phyloP scores from a whole-genome alignment of 192 early-diverging fungal species.

The Phlyctochytrium planicorne region DNA sequence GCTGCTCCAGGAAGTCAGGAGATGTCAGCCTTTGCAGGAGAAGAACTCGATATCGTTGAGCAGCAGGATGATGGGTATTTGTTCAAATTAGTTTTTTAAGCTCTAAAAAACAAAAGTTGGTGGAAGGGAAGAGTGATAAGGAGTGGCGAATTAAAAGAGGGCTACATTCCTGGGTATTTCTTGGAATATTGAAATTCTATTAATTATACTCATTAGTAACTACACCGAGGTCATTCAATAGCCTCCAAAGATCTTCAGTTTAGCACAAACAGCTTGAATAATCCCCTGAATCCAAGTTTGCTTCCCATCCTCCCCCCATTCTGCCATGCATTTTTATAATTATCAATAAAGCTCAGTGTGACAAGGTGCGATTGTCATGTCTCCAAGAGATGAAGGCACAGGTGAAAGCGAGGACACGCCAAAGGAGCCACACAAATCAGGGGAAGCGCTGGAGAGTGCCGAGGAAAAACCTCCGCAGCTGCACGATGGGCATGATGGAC shows the following conservation, averaged over 20 bases:
- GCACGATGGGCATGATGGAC: neutral
- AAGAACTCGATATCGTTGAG: slow-evolving; percentile 40
- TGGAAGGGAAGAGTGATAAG: slow-evolving; percentile 32
- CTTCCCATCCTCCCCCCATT: no score
- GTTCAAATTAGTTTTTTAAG: no score
- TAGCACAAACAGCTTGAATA: no score
- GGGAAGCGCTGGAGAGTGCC: no score
- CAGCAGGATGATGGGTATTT: slow-evolving; percentile 47
- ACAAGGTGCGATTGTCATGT: no score
- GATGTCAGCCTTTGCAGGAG: slow-evolving; percentile 29
- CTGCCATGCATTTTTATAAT: no score
- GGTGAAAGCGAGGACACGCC: no score
- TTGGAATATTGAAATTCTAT: neutral
- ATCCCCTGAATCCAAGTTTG: no score
- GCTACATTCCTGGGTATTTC: slow-evolving; percentile 38
- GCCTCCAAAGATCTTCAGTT: no score
- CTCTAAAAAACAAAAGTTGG: slow-evolving; percentile 13
- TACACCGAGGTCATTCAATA: neutral
- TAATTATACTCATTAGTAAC: neutral
- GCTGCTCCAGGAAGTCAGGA: slow-evolving; percentile 30
- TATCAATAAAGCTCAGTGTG: no score
- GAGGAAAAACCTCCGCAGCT: neutral
- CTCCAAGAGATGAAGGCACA: no score
- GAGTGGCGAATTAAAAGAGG: slow-evolving; percentile 23
- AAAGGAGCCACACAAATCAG: no score